Evolutionary conservation across 805 yeast species (phyloP), one percentile per base, ranked within the genome.

Genomic region (Candida golubevii): DNA sequence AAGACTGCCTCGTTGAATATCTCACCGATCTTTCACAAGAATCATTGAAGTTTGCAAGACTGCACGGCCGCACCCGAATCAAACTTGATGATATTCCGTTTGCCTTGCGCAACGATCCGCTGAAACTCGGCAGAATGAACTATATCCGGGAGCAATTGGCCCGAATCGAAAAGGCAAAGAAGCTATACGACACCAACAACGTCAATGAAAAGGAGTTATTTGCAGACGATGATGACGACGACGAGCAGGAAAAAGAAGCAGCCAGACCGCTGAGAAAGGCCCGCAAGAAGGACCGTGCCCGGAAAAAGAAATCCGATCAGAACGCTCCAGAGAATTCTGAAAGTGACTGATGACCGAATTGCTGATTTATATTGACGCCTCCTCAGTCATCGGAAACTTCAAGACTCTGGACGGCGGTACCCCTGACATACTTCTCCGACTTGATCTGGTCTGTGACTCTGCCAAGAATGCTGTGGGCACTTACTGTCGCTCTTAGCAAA

Each of bases 341-440:
- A 23, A 51, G 55, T 41, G 53, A 49, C 10, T 43, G 15, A 34
- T 3, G 32, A 29, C n/a, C n/a, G n/a, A 12, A 10, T 10, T 29
- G 32, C 6, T 10, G 32, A 6, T 29, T 29, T 6, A 18, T 3
- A 18, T 18, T 18, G 3, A 3, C 23, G 23, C 23, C 23, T 18
- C 23, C 23, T 29, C 32, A 39, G 6, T 51, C 54, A 10, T 45
- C 55, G 1, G 29, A 41, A 6, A 36, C 36, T 10, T 48, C 62
- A 33, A 61, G 39, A 54, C 74, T 77, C 50, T 77, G 78, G 43
- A 79, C 66, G 4, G 80, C 75, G 53, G 79, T 73, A 1, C 84
- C 84, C 41, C 71, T 70, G 10, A 79, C 79, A 47, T 79, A 80
- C 47, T 71, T 70, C 51, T 79, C 82, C 46, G 77, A 77, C 55